These are phyloP conservation scores for Cercis canadensis DNA, from an alignment of 306 rosid genomes.

Conservation along the genomic window DNA sequence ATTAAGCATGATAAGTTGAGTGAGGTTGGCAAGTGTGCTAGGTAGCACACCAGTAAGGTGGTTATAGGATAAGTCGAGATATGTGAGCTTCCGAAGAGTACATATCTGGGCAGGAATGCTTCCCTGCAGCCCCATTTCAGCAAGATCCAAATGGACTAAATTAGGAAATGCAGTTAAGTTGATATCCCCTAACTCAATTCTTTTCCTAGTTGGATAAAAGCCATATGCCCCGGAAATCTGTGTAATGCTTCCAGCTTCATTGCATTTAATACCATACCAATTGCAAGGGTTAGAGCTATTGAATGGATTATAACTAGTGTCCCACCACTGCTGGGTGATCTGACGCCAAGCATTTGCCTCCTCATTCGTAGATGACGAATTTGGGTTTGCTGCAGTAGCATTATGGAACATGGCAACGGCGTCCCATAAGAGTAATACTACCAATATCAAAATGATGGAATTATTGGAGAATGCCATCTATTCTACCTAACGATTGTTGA, in stretches of 20 bases:
- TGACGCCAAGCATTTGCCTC: too few species aligned
- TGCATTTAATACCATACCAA: background rate
- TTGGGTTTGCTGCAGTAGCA: too few species aligned
- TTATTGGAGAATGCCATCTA: too few species aligned
- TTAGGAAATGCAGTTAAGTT: conserved; percentile 16
- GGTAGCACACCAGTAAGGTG: background rate
- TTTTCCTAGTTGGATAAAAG: rapidly evolving
- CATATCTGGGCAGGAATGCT: background rate
- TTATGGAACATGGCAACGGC: too few species aligned
- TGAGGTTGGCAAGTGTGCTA: background rate
- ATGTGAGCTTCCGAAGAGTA: background rate
- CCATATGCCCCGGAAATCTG: background rate
- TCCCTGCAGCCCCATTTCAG: background rate
- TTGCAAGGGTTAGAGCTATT: background rate
- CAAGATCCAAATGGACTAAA: background rate
- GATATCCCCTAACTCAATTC: background rate
- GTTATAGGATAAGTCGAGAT: background rate
- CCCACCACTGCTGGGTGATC: background rate
- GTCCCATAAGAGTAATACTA: too few species aligned
- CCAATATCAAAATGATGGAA: too few species aligned
- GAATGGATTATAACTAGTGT: too few species aligned
- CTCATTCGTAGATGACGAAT: too few species aligned
- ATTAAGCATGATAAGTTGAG: background rate
- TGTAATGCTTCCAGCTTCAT: background rate
- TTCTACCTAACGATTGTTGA: too few species aligned